Evolutionary conservation across 768 basidiomycete genomes (phyloP).

Genomic region (Trametopsis cervina): DNA sequence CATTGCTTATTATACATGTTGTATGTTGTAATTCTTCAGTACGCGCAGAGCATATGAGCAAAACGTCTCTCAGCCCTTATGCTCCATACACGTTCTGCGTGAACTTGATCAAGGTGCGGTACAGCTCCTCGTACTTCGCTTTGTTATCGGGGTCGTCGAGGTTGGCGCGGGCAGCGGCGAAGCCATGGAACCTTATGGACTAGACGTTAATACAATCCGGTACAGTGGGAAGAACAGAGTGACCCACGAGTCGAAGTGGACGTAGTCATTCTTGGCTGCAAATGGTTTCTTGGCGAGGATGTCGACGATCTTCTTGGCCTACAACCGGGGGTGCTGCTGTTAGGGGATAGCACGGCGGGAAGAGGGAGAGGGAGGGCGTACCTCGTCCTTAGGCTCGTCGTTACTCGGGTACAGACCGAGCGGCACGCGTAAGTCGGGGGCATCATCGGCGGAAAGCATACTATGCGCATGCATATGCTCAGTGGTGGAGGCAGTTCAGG

Average conservation of each 20-base stretch:
- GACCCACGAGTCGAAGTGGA: constrained; percentile 34
- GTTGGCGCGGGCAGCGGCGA: constrained; percentile 56
- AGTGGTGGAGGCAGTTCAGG: background rate
- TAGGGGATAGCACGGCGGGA: background rate
- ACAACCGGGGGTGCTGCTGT: background rate
- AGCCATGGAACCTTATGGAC: constrained; percentile 61
- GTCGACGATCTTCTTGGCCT: constrained; percentile 46
- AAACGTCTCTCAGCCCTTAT: background rate
- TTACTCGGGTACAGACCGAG: constrained; percentile 49
- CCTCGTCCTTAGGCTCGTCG: constrained; percentile 52
- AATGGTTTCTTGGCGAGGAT: constrained; percentile 44
- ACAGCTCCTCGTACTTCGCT: constrained; percentile 56
- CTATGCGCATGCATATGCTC: constrained; percentile 21
- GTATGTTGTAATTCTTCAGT: no score
- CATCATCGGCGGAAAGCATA: constrained; percentile 47
- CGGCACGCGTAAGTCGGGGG: constrained; percentile 43
- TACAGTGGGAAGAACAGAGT: no score
- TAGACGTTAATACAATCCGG: no score
- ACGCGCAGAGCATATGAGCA: no score
- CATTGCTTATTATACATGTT: no score
- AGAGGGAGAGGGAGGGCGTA: constrained; percentile 19
- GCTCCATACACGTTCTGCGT: constrained; percentile 27
- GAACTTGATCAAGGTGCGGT: constrained; percentile 41
- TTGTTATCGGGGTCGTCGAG: constrained; percentile 49
- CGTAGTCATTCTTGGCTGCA: constrained; percentile 40